Conservation (phyloP, 2,329 filamentous ascomycete genomes). For the Pseudopithomyces chartarum region DNA sequence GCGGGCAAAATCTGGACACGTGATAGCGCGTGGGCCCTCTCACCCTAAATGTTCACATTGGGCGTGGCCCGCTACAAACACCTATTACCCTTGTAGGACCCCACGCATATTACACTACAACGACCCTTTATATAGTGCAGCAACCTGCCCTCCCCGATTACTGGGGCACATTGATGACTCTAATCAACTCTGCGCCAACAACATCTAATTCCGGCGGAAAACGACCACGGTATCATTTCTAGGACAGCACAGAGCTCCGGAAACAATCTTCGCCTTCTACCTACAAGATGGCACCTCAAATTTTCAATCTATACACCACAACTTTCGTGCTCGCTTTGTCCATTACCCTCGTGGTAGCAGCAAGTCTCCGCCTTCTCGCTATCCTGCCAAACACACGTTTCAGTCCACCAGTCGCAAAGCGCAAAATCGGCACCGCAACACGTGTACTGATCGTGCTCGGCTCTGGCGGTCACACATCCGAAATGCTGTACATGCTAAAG, state of each 20-base stretch:
- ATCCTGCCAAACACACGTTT: conserved; percentile 41
- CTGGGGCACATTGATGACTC: no score
- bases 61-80: conserved; percentile 3
- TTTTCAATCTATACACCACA: conserved; percentile 23
- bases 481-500: conserved; percentile 86
- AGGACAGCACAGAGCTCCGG: not conserved
- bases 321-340: conserved; percentile 40
- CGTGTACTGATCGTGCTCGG: conserved; percentile 84
- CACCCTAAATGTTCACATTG: no score
- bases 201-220: no score
- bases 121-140: not conserved
- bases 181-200: no score
- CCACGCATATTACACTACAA: not conserved
- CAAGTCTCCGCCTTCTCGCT: conserved; percentile 45
- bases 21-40: conserved; percentile 5
- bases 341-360: conserved; percentile 38
- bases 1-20: not conserved
- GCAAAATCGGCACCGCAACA: conserved; percentile 45
- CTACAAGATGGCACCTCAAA: conserved; percentile 15
- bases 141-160: not conserved
- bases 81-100: not conserved
- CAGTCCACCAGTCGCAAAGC: conserved; percentile 16
- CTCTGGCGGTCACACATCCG: conserved; percentile 90
- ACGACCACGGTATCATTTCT: no score
- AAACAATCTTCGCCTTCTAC: not conserved